A percentile compares a stretch with the other conserved stretches of the same genome.
Conservation (phyloP, 1,139 yeast species). For the Torulaspora globosa region DNA sequence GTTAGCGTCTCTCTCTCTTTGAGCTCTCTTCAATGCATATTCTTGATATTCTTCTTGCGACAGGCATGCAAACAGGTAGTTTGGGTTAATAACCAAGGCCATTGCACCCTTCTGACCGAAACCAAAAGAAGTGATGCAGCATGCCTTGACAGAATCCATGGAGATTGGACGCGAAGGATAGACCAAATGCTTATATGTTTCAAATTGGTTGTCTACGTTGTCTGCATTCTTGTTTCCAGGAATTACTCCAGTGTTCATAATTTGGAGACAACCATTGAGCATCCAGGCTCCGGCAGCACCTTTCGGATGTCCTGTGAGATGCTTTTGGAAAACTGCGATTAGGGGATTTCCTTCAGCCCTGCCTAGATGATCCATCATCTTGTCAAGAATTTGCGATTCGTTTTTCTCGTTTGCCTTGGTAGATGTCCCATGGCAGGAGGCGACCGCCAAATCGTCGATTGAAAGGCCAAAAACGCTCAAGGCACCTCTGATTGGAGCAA, state of each 20-base stretch:
- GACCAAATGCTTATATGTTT: slow-evolving; percentile 72
- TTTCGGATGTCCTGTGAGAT: slow-evolving; percentile 95
- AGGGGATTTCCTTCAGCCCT: slow-evolving; percentile 91
- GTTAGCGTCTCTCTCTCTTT: slow-evolving; percentile 82
- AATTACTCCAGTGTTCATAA: slow-evolving; percentile 77
- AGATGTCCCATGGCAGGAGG: slow-evolving; percentile 96
- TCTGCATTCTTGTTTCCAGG: slow-evolving; percentile 97
- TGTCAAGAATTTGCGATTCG: slow-evolving; percentile 77
- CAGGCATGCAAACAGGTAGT: slow-evolving; percentile 76
- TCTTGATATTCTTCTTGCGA: slow-evolving; percentile 59
- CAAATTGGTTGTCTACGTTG: slow-evolving; percentile 72
- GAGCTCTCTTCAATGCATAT: slow-evolving; percentile 61
- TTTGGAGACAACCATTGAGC: slow-evolving; percentile 92
- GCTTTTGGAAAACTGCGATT: slow-evolving; percentile 91
- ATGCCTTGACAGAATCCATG: slow-evolving; percentile 92
- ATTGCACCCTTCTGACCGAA: slow-evolving; percentile 97
- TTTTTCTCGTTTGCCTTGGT: slow-evolving; percentile 94
- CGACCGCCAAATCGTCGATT: slow-evolving; percentile 84
- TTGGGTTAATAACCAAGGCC: slow-evolving; percentile 81
- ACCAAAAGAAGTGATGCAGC: slow-evolving; percentile 91
- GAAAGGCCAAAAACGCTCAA: slow-evolving; percentile 83
- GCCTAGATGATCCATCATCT: slow-evolving; percentile 86
- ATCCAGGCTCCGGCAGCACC: slow-evolving; percentile 99
- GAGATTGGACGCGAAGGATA: slow-evolving; percentile 85
- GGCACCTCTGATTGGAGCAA: slow-evolving; percentile 90